These are phyloP conservation scores for Elsinoe perseae DNA, from an alignment of 2,329 filamentous ascomycete species.

Conservation along the genomic window DNA sequence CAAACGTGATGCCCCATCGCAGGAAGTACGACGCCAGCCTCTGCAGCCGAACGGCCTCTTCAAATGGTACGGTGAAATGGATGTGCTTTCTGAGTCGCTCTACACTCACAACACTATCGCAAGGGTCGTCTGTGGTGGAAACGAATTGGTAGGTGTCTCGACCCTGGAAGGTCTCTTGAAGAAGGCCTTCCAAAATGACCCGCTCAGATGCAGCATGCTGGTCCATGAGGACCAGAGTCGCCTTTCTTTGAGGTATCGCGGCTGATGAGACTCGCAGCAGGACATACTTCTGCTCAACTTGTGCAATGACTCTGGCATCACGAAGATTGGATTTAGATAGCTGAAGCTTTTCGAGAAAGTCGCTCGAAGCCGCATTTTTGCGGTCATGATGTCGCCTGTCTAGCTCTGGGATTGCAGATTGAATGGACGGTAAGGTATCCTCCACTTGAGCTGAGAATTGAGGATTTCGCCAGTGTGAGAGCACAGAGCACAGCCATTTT, in stretches of 20 bases:
- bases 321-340: conserved; percentile 57
- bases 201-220: conserved; percentile 95
- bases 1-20: conserved; percentile 67
- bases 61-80: conserved; percentile 54
- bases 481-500: conserved; percentile 53
- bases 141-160: background rate
- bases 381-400: background rate
- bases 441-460: conserved; percentile 53
- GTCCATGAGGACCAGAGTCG: conserved; percentile 64
- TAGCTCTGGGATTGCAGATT: background rate
- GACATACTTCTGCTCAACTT: conserved; percentile 88
- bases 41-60: conserved; percentile 54
- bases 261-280: conserved; percentile 40
- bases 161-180: conserved; percentile 37
- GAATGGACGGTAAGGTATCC: conserved; percentile 1
- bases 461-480: conserved; percentile 66
- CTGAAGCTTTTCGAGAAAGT: conserved; percentile 20
- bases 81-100: conserved; percentile 46
- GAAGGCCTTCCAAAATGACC: conserved; percentile 66
- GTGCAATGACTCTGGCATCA: conserved; percentile 60
- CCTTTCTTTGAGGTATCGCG: background rate
- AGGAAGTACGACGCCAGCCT: conserved; percentile 51
- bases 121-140: conserved; percentile 18
- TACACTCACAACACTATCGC: conserved; percentile 27
- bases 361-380: background rate